These are phyloP conservation scores for Cyberlindnera suaveolens DNA, from an alignment of 805 yeast genomes.

Conservation along the genomic window DNA sequence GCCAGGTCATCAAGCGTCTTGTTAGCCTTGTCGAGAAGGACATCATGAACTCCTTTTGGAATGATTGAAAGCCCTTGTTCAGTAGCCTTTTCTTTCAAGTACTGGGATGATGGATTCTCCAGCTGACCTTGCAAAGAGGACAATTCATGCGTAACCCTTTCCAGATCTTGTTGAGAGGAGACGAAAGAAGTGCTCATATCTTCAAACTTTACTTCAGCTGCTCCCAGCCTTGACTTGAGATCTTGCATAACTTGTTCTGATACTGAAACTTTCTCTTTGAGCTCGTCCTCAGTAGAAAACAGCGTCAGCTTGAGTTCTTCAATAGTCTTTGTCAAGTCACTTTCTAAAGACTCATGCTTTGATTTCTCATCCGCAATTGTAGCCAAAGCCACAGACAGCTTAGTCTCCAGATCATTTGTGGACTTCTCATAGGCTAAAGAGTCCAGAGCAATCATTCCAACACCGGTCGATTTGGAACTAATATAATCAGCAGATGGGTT, in stretches of 20 bases:
- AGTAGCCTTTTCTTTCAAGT: constrained; percentile 24
- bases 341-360: background rate
- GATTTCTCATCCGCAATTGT: background rate
- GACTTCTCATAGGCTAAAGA: constrained; percentile 6
- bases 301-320: constrained; percentile 1
- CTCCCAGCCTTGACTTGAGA: constrained; percentile 7
- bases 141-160: background rate
- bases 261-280: constrained; percentile 5
- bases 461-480: constrained; percentile 21
- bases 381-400: background rate
- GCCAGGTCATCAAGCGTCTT: constrained; percentile 19
- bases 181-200: background rate
- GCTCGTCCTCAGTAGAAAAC: constrained; percentile 1
- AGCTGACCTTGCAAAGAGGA: constrained; percentile 7
- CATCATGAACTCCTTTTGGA: constrained; percentile 18
- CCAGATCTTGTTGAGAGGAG: constrained; percentile 2
- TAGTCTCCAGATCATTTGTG: background rate
- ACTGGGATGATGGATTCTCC: constrained; percentile 28
- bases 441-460: constrained; percentile 18
- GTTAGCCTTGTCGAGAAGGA: constrained; percentile 14
- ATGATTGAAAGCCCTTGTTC: constrained; percentile 24
- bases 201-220: constrained; percentile 3
- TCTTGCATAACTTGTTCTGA: constrained; percentile 11
- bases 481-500: constrained; percentile 29
- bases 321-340: background rate